Evolutionary conservation across 768 basidiomycete genomes (phyloP), one percentile per base, ranked within the genome.

Genomic region (Boletus rufocinnamomeus): DNA sequence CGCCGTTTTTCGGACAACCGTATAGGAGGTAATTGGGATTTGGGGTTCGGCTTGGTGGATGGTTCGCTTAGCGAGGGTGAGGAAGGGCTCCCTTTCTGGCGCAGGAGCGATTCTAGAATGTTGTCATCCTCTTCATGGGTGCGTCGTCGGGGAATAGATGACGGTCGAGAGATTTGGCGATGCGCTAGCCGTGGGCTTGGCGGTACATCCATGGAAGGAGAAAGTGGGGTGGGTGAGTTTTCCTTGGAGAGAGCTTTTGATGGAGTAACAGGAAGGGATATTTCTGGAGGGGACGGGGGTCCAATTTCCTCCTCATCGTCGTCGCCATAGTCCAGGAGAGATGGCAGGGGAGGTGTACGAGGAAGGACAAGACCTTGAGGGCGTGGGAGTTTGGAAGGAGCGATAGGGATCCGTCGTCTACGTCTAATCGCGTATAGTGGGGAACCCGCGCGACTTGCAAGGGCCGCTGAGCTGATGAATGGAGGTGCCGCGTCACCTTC

Each of bases 281-380:
- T 35, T 45, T 52, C 63, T 25, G 66, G 61, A 34, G 66, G 63
- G 37, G 66, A 48, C 1, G 61, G 44, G 6, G 63, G 64, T 21
- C 58, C 62, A 8, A 65, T 56, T 25, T 74, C 77, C 23, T 75
- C 77, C 1, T 84, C 83, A 21, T 88, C 88, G 46, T 92, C 89
- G 28, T 89, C 91, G 23, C 78, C 84, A 68, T 93, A 93, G 67
- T 91, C 91, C 32, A 90, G 81, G 51, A 93, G 76, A n/a, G 82
- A 77, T 25, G 80, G 79, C 13, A 89, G 74, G 25, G 80, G 75
- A 25, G 84, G 84, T 6, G 81, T 76, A 48, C 81, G 82, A 53
- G 84, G 74, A 7, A 75, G 67, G 6, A 73, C 63, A 58, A 68
- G 64, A 48, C 69, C 34, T 75, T 80, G 56, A 74, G 79, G 70